Base-by-base conservation (phyloP, 148 eudicot species). In the Amaranthus hypochondriacus region DNA sequence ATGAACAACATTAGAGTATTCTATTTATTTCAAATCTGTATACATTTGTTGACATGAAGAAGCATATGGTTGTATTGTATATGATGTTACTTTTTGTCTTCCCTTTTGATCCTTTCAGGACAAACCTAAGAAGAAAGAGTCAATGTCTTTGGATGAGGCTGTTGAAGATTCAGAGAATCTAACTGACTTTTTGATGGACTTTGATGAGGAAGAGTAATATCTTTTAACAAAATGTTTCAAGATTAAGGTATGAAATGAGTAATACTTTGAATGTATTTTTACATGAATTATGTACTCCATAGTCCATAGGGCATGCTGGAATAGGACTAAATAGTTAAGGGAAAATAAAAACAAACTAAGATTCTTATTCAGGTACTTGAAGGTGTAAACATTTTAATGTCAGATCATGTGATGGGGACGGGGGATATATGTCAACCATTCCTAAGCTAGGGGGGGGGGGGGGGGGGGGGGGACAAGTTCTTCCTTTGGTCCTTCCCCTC, bases 151-250 rank as follows among this genome's bases (percentile, higher is more conserved):
- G 73, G 93, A 87, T 7, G 96, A 94, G 76, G 98, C 98, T 68
- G 70, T 89, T n/a, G 97, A 86, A 66, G 98, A 94, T 74, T 91
- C 98, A 7, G 97, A 90, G 66, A 94, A 94, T 82, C 79, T 94
- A 51, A 94, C 98, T n/a, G 98, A 94, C 79, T 94, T 94, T 76
- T 82, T 94, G 73, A 56, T 94, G 83, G 98, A 93, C 81, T 93
- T 93, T 61, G 96, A 93, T 11, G 90, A 87, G 80, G 95, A 92
- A 48, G 90, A 90, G 76, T 87, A 80, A 72, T 66, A 64, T 71
- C 71, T 68, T 11, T 44, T 39, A 51, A 51, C 11, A 4, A 21
- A 21, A 46, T 57, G 47, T 65, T 13, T 44, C 47, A 51, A 39
- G 53, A 52, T 54, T 56, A 66, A 6, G 55, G 42, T 55, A 74